phyloP scores from a whole-genome alignment of 2,329 filamentous ascomycete genomes.

The Emericellopsis cladophorae region DNA sequence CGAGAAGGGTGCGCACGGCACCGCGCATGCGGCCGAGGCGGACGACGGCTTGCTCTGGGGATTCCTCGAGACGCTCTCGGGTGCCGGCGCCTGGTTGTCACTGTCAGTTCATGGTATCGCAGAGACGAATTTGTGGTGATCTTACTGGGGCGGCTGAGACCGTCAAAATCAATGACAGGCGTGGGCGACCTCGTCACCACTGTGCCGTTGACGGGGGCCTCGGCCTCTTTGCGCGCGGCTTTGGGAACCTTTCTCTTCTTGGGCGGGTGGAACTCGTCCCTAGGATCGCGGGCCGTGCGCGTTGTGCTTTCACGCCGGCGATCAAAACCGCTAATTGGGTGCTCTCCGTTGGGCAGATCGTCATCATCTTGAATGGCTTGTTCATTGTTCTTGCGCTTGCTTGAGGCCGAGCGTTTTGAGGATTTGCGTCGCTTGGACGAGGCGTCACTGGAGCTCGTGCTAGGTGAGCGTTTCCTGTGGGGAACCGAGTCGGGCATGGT shows the following conservation, averaged over 20 bases:
- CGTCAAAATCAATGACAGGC: constrained; percentile 49
- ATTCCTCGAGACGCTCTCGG: constrained; percentile 47
- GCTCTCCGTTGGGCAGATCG: too few species aligned
- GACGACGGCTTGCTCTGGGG: constrained; percentile 23
- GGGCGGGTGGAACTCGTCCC: constrained; percentile 32
- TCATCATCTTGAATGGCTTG: too few species aligned
- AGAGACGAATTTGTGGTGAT: not conserved
- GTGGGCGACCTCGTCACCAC: constrained; percentile 23
- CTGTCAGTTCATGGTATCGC: not conserved
- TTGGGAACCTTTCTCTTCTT: constrained; percentile 15
- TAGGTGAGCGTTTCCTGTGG: constrained; percentile 12
- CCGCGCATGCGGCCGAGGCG: constrained; percentile 46
- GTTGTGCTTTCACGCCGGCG: constrained; percentile 41
- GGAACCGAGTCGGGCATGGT: constrained; percentile 1
- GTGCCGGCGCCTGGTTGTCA: constrained; percentile 45
- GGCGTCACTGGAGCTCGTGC: constrained; percentile 12
- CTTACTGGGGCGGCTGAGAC: constrained; percentile 45
- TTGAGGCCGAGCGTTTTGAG: constrained; percentile 12
- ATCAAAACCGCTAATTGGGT: constrained; percentile 9
- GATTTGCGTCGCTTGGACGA: constrained; percentile 13
- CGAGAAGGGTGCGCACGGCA: constrained; percentile 53
- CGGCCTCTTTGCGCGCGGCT: not conserved
- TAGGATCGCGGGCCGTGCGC: constrained; percentile 48
- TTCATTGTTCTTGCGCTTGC: constrained; percentile 11
- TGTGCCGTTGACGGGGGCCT: not conserved